Conservation (phyloP, 2,329 filamentous ascomycete genomes). For the Golovinomyces cichoracearum region DNA sequence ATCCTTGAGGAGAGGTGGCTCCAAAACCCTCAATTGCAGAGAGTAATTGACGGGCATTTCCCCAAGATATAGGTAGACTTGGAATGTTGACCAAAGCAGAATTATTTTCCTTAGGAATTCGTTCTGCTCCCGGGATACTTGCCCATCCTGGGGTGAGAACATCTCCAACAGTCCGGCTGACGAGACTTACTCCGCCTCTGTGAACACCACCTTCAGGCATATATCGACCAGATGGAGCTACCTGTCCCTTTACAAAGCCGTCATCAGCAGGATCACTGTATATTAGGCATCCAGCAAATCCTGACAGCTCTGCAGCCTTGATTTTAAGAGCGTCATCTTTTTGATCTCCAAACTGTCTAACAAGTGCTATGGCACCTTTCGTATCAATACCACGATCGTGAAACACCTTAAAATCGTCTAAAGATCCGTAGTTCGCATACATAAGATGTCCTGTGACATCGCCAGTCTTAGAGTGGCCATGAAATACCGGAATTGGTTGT, state of each 20-base stretch:
- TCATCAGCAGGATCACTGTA: constrained; percentile 79
- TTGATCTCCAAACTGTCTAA: constrained; percentile 54
- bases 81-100: constrained; percentile 58
- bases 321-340: constrained; percentile 55
- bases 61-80: constrained; percentile 70
- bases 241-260: constrained; percentile 46
- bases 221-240: constrained; percentile 51
- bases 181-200: constrained; percentile 54
- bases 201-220: constrained; percentile 66
- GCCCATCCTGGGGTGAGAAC: constrained; percentile 76
- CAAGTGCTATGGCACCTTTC: constrained; percentile 57
- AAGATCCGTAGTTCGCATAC: constrained; percentile 77
- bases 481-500: constrained; percentile 54
- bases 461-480: constrained; percentile 67
- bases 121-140: constrained; percentile 36
- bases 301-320: constrained; percentile 66
- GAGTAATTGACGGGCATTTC: constrained; percentile 59
- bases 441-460: constrained; percentile 67
- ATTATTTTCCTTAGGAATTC: constrained; percentile 43
- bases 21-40: constrained; percentile 53
- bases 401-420: constrained; percentile 54
- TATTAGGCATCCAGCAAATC: constrained; percentile 66
- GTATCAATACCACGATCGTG: constrained; percentile 45
- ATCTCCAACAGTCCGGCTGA: constrained; percentile 66
- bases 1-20: constrained; percentile 37